phyloP scores from a whole-genome alignment of 2,329 filamentous ascomycete species.

The Trichoderma cornu-damae region DNA sequence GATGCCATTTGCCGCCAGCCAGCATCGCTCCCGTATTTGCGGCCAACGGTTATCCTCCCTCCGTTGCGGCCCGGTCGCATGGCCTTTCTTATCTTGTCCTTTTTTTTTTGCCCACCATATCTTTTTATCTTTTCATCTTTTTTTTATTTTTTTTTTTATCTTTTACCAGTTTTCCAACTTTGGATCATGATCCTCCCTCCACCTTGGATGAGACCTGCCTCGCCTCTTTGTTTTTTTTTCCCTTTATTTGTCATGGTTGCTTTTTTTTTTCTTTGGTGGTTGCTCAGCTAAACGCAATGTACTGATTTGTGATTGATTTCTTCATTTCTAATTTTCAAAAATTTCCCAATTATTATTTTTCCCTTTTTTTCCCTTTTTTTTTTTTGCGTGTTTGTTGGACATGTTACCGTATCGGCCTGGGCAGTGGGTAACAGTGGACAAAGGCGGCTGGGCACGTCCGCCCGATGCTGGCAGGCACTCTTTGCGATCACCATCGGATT shows the following conservation, averaged over 20 bases:
- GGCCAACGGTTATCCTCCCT: constrained; percentile 7
- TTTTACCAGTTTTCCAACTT: background rate
- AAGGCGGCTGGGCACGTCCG: background rate
- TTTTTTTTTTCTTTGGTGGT: background rate
- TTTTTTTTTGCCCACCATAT: no score
- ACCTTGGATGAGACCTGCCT: background rate
- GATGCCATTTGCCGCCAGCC: constrained; percentile 1
- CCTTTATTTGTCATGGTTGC: background rate
- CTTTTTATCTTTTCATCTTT: no score
- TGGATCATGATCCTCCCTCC: background rate
- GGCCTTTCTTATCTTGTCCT: background rate
- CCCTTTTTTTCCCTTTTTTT: constrained; percentile 1
- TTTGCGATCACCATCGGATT: constrained; percentile 8
- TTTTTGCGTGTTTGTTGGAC: background rate
- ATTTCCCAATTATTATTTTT: no score
- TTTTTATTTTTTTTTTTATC: no score
- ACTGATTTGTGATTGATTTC: background rate
- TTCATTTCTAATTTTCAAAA: no score
- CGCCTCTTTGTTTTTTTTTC: constrained; percentile 5
- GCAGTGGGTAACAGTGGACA: background rate
- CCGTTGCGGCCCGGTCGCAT: constrained; percentile 12
- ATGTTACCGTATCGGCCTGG: background rate
- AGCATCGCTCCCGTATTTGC: constrained; percentile 9
- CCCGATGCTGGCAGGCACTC: background rate
- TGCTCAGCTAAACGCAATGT: constrained; percentile 3